Percentiles rank a stretch among this genome's conserved stretches.
These are phyloP conservation scores for Ambrosia trifida DNA, from an alignment of 129 eudicot species.

Conservation along the genomic window DNA sequence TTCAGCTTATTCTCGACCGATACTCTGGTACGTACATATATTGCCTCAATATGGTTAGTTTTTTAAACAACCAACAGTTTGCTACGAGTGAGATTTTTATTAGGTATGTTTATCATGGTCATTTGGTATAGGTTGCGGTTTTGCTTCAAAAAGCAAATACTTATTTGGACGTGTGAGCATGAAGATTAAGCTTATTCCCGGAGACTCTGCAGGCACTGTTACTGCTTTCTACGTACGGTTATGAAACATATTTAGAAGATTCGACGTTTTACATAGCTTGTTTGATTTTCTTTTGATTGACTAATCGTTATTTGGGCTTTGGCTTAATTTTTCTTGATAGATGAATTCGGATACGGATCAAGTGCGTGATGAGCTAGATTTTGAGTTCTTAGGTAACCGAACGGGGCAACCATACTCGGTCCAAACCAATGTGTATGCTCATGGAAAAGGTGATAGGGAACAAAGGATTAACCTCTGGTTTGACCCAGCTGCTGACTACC, in stretches of 20 bases:
- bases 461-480: slow-evolving; percentile 23
- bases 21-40: slow-evolving; percentile 6
- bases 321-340: background rate
- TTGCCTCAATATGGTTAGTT: background rate
- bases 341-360: slow-evolving; percentile 23
- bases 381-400: slow-evolving; percentile 23
- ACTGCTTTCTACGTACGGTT: slow-evolving; percentile 16
- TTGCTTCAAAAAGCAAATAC: slow-evolving; percentile 18
- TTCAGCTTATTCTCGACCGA: slow-evolving; percentile 17
- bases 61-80: background rate
- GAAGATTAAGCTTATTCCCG: slow-evolving; percentile 25
- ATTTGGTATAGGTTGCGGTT: slow-evolving; percentile 20
- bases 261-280: background rate
- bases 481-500: slow-evolving; percentile 21
- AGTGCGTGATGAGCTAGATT: slow-evolving; percentile 22
- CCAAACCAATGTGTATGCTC: slow-evolving; percentile 23
- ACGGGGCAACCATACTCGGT: slow-evolving; percentile 25
- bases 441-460: slow-evolving; percentile 24
- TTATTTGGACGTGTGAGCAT: slow-evolving; percentile 25
- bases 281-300: background rate
- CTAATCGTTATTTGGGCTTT: background rate
- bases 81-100: no score
- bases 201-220: slow-evolving; percentile 21
- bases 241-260: background rate
- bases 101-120: background rate